Base-by-base conservation (phyloP, 768 basidiomycete species). In the Trametes punicea region DNA sequence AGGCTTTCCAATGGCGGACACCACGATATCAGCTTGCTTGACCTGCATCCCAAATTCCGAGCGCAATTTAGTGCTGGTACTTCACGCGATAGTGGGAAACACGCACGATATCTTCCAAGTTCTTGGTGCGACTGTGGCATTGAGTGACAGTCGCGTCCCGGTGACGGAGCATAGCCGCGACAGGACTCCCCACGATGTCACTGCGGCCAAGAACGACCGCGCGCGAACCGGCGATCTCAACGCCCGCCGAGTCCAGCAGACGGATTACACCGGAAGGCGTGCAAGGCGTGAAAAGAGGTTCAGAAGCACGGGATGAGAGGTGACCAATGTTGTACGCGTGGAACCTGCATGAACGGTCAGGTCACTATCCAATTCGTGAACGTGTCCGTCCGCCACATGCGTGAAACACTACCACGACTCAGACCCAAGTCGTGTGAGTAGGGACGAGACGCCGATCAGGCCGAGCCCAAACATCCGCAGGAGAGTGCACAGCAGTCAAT, bases 291-390 rank as follows among this genome's bases (percentile, higher is more conserved):
- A 97, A 98, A 50, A 97, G 79, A 27, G 97, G 97, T 3, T 81
- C 81, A 5, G 91, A 85, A 31, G 93, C 90, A 62, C 94, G 85
- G 41, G 94, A 97, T 42, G 90, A 87, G 41, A 99, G 80, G 64
- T 93, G 89, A 15, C 97, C 96, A 59, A 98, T 97, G 73, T 98
- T 99, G 73, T 96, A 95, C 4, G 96, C 93, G 75, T 98, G 93
- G 79, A 99, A 99, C 25, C 96, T 94, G 31, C 31, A 38, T 4
- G 30, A 50, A 16, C 7, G 38, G 16, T 21, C 36, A 47, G n/a
- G 45, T 57, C 44, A 56, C 23, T 34, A n/a, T 44, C 18, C 9
- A 29, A 10, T 8, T 9, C 6, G 34, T 36, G 34, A 15, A 15
- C n/a, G 34, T 10, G 34, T n/a, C 13, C 15, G 13, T 16, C 8